Conservation (phyloP, 306 rosid species). For the Prunus persica region Prunus_persica_NCBIv2 NC_034015.1:7750501-7751000, state of each 20-base stretch:
- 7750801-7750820: no score
- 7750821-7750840: no score
- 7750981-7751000: not conserved
- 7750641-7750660: slow-evolving; percentile 11
- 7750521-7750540: slow-evolving; percentile 10
- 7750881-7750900: slow-evolving; percentile 17
- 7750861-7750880: no score
- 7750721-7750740: no score
- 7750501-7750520: slow-evolving; percentile 2
- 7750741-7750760: no score
- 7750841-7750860: no score
- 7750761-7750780: no score
- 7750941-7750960: slow-evolving; percentile 9
- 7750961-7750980: slow-evolving; percentile 9
- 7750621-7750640: not conserved
- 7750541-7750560: not conserved
- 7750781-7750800: no score
- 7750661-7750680: slow-evolving; percentile 19
- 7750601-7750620: not conserved
- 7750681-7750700: not conserved
- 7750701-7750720: not conserved
- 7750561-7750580: not conserved
- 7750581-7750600: slow-evolving; percentile 2
- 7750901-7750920: not conserved
- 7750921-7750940: not conserved